Evolutionary conservation across 148 eudicot genomes (phyloP).

Genomic region (Camellia lanceoleosa): DNA sequence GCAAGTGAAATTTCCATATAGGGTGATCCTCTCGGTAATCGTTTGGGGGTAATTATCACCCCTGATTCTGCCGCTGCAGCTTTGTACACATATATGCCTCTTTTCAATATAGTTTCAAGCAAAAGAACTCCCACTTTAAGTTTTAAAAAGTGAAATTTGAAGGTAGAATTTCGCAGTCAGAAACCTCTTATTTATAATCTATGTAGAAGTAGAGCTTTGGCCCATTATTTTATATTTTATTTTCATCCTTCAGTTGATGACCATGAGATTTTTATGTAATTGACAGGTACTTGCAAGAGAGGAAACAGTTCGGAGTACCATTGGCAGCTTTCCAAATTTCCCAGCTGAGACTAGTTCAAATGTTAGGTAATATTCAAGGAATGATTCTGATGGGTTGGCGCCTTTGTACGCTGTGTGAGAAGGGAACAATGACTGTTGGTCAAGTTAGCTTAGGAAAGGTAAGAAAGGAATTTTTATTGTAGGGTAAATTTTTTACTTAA

Average conservation of each 20-base stretch:
- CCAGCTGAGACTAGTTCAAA: slow-evolving; percentile 83
- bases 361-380: slow-evolving; percentile 83
- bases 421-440: slow-evolving; percentile 84
- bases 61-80: neutral
- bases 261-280: slow-evolving; percentile 5
- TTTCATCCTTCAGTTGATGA: slow-evolving; percentile 1
- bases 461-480: slow-evolving; percentile 1
- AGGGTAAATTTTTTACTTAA: no score
- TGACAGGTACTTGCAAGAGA: slow-evolving; percentile 73
- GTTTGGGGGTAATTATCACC: neutral
- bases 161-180: neutral
- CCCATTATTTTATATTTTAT: neutral
- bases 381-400: slow-evolving; percentile 92
- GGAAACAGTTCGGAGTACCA: slow-evolving; percentile 89
- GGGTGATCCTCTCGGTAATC: no score
- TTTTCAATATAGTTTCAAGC: neutral
- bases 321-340: slow-evolving; percentile 87
- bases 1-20: no score
- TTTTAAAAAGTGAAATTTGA: neutral
- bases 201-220: neutral
- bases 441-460: slow-evolving; percentile 95
- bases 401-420: slow-evolving; percentile 80
- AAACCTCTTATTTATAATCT: neutral
- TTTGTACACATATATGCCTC: no score
- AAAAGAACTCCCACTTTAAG: no score